A percentile compares a stretch with the other conserved stretches of the same genome.
Evolutionary conservation across 768 basidiomycete species (phyloP).

Genomic region (Suillus variegatus): DNA sequence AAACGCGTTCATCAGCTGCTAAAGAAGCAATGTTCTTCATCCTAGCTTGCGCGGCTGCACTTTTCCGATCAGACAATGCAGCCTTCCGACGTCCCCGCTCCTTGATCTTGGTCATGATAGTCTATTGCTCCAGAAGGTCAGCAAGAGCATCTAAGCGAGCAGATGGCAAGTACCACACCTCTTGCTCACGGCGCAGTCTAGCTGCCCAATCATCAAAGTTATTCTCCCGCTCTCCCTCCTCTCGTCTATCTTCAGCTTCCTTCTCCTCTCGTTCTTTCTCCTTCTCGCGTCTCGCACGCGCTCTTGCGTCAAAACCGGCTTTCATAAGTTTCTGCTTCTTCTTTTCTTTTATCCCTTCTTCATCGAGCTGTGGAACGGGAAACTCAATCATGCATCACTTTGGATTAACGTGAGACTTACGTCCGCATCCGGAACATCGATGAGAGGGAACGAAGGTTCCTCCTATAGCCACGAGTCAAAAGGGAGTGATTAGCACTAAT

Average conservation of each 20-base stretch:
- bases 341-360: slow-evolving; percentile 93
- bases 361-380: slow-evolving; percentile 60
- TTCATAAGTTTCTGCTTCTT: slow-evolving; percentile 90
- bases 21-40: slow-evolving; percentile 96
- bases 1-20: slow-evolving; percentile 81
- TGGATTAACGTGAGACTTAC: slow-evolving; percentile 40
- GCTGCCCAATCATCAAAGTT: slow-evolving; percentile 76
- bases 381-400: background rate
- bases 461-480: slow-evolving; percentile 43
- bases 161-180: slow-evolving; percentile 46
- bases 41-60: slow-evolving; percentile 89
- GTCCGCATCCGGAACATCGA: slow-evolving; percentile 90
- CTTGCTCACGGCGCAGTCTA: slow-evolving; percentile 76
- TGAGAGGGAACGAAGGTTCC: slow-evolving; percentile 84
- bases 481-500: background rate
- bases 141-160: background rate
- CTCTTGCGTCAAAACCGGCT: slow-evolving; percentile 90
- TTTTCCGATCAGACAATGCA: slow-evolving; percentile 88
- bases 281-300: slow-evolving; percentile 82
- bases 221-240: slow-evolving; percentile 71
- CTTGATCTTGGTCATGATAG: slow-evolving; percentile 81
- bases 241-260: slow-evolving; percentile 57
- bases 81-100: slow-evolving; percentile 78
- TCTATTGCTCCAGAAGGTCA: slow-evolving; percentile 40
- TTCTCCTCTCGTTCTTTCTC: slow-evolving; percentile 77